Evolutionary conservation across 1,139 yeast species (phyloP), one percentile per base, ranked within the genome.

Genomic region (Sugiyamaella xylanicola): DNA sequence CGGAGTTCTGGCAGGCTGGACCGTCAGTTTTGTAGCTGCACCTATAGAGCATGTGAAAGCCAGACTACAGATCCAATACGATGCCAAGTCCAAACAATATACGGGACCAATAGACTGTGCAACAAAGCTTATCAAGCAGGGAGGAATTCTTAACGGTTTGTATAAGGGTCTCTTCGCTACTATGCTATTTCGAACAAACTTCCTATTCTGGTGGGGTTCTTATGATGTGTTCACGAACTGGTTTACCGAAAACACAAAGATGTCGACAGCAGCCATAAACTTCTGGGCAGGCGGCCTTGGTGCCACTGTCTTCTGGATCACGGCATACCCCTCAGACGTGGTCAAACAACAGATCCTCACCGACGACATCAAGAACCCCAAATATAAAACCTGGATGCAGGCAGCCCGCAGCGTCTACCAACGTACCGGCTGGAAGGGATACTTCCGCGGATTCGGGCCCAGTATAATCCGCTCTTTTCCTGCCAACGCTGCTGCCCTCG

Each of bases 141-240:
- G 81, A 29, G 96, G 96, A 3, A 72, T 86, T n/a, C 71, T 82
- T 60, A 87, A 92, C 0, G 93, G 96, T 0, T 76, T 90, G 15
- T 90, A 87, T 70, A 84, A 87, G 63, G 97, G 96, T 4, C 76
- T 91, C 51, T 71, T 84, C n/a, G 84, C 96, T 11, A 91, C 97
- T 0, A 83, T 90, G 87, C 78, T 91, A 13, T 91, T 91, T 74
- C 78, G 97, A 66, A 84, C 96, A 0, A 88, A 88, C 72, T 91
- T 91, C 67, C 77, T 88, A 42, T 88, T 88, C 59, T 90, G 96
- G 95, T 91, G 97, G 97, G 96, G 96, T 1, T 85, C 95, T 0
- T 90, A 90, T 68, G 96, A 90, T 66, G 59, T 89, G 11, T 80
- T 89, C 68, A 87, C 95, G 9, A 78, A 80, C 55, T 85, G 80